These are phyloP conservation scores for Alternaria arborescens DNA, from an alignment of 2,329 filamentous ascomycete genomes.

Conservation along the genomic window DNA sequence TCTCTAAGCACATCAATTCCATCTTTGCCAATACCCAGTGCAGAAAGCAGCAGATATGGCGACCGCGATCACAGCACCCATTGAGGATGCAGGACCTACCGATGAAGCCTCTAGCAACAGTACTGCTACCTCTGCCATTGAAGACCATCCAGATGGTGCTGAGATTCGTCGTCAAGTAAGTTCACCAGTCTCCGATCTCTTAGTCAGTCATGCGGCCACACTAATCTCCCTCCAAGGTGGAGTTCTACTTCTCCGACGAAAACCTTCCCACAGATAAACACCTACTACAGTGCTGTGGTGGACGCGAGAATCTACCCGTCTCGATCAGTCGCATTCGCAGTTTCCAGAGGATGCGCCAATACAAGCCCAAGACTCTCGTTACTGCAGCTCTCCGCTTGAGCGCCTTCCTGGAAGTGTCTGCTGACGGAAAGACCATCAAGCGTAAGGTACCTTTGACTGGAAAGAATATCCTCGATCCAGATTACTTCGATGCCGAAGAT, in stretches of 20 bases:
- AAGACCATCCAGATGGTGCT: slow-evolving; percentile 40
- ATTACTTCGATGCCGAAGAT: slow-evolving; percentile 33
- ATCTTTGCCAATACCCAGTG: not conserved
- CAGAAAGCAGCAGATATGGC: slow-evolving; percentile 6
- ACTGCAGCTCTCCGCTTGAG: slow-evolving; percentile 54
- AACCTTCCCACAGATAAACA: slow-evolving; percentile 56
- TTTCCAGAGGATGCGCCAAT: slow-evolving; percentile 58
- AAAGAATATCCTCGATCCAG: slow-evolving; percentile 40
- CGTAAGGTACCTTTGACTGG: slow-evolving; percentile 53
- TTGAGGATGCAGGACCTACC: not conserved
- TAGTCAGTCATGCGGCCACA: not conserved
- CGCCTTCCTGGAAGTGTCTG: slow-evolving; percentile 52
- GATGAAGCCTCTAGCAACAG: not conserved
- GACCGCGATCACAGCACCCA: not conserved
- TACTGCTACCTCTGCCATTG: not conserved
- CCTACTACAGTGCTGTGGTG: slow-evolving; percentile 53
- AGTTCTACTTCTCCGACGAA: slow-evolving; percentile 61
- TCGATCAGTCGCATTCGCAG: slow-evolving; percentile 54
- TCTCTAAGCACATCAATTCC: not conserved
- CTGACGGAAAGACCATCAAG: slow-evolving; percentile 53
- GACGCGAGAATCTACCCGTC: slow-evolving; percentile 54
- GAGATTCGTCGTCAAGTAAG: slow-evolving; percentile 43
- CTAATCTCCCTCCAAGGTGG: slow-evolving; percentile 49
- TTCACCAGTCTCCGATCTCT: not conserved
- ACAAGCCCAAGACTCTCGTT: slow-evolving; percentile 52